These are phyloP conservation scores for Bathelium albidoporum DNA, from an alignment of 495 filamentous ascomycete genomes.

Conservation along the genomic window DNA sequence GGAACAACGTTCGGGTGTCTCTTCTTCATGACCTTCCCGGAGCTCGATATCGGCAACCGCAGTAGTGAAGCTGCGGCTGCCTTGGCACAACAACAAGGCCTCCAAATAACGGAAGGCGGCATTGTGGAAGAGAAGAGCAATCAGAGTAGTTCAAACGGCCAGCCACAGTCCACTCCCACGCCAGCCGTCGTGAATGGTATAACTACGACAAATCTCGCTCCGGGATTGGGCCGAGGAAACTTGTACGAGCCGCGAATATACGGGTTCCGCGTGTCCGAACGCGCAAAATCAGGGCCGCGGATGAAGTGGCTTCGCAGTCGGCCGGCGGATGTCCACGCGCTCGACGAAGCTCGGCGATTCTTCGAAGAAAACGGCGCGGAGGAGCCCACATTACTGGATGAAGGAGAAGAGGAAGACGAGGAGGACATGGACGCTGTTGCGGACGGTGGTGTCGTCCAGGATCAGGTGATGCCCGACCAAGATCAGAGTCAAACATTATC, in stretches of 20 bases:
- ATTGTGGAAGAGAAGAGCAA: neutral
- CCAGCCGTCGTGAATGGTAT: constrained; percentile 71
- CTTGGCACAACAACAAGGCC: neutral
- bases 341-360: constrained; percentile 66
- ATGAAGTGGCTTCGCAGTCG: constrained; percentile 94
- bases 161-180: constrained; percentile 25
- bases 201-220: constrained; percentile 68
- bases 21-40: constrained; percentile 97
- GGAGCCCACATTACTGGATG: constrained; percentile 8
- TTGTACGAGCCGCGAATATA: constrained; percentile 96
- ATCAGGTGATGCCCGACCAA: neutral
- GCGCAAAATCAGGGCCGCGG: constrained; percentile 73
- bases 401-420: constrained; percentile 13
- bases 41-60: constrained; percentile 57
- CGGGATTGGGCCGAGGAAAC: constrained; percentile 69
- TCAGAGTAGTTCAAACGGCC: constrained; percentile 4
- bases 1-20: constrained; percentile 89
- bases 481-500: neutral
- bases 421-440: constrained; percentile 14
- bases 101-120: neutral
- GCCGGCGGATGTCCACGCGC: constrained; percentile 63
- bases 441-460: constrained; percentile 13
- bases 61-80: neutral
- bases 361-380: constrained; percentile 14
- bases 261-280: constrained; percentile 85